Conservation (phyloP, 1,139 yeast species). For the Kurtzmaniella quercitrusa region DNA sequence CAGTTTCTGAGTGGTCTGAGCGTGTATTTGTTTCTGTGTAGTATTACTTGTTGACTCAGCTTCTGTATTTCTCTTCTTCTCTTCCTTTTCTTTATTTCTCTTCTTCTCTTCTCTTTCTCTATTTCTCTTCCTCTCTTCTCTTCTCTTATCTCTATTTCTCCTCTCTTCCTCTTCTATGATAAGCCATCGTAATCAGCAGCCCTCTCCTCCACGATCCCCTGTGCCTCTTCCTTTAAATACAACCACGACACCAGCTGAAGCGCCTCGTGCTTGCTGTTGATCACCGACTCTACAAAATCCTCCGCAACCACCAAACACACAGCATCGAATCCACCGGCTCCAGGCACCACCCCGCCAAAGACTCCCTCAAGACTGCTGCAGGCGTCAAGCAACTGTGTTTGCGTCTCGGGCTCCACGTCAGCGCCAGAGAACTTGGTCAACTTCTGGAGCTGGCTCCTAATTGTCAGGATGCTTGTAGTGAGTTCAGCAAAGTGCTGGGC, state of each 20-base stretch:
- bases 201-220: constrained; percentile 45
- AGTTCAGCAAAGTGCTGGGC: constrained; percentile 17
- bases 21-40: no score
- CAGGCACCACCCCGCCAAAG: constrained; percentile 93
- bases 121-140: neutral
- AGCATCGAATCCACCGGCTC: constrained; percentile 98
- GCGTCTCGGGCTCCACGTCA: constrained; percentile 80
- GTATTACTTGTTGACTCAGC: no score
- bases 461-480: constrained; percentile 35
- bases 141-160: neutral
- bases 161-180: neutral
- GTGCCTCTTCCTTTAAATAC: constrained; percentile 53
- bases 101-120: neutral
- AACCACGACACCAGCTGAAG: constrained; percentile 59
- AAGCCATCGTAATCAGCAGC: constrained; percentile 19
- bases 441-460: constrained; percentile 51
- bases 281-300: constrained; percentile 35
- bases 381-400: constrained; percentile 65
- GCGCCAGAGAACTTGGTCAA: constrained; percentile 71
- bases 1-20: no score
- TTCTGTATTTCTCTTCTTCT: no score
- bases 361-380: constrained; percentile 65
- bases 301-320: constrained; percentile 65
- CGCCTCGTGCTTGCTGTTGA: constrained; percentile 21
- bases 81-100: no score